Base-by-base conservation (phyloP, 305 asterid species). In the Petunia hybrid region DNA sequence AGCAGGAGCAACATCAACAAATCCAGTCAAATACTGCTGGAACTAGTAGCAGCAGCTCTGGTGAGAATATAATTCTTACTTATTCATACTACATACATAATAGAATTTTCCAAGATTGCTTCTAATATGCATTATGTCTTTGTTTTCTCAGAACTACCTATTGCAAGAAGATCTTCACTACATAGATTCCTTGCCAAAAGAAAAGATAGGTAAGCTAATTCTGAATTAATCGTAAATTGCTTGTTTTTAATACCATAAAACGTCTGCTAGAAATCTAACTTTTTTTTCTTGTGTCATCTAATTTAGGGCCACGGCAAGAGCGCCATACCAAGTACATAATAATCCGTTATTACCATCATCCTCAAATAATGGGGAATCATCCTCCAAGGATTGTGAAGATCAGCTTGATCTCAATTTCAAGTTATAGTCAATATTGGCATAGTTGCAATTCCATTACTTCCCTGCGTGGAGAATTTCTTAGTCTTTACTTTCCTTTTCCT, bases 161-260 rank as follows among this genome's bases (percentile, higher is more conserved):
- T 94, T 70, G 97, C 98, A 56, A 89, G 98, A 83, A 89, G 97
- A 81, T 91, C 98, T 5, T 94, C 98, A 8, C 91, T 94, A 36
- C 94, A 90, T 84, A 89, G 97, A 80, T 94, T 94, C 83, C 94
- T 94, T 51, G 95, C 62, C 80, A 94, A 90, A 97, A 87, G 97
- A 84, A 94, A 89, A 88, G 97, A 92, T 55, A 86, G 98, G 97
- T 91, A 90, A 42, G 79, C 75, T 6, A 13, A 73, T 35, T 73
- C 12, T 36, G 51, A 51, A 36, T 68, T 43, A 10, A 51, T 2
- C 4, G 57, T 5, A 51, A 3, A 53, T 53, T 8, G 57, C n/a
- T 53, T 53, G 57, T 53, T 53, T 53, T 53, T 51, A 53, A 9
- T 53, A 10, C 76, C 8, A 36, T 22, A 53, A 41, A 55, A 3